Conservation (phyloP, 148 eudicot species). For the Chenopodium berlandieri region DNA sequence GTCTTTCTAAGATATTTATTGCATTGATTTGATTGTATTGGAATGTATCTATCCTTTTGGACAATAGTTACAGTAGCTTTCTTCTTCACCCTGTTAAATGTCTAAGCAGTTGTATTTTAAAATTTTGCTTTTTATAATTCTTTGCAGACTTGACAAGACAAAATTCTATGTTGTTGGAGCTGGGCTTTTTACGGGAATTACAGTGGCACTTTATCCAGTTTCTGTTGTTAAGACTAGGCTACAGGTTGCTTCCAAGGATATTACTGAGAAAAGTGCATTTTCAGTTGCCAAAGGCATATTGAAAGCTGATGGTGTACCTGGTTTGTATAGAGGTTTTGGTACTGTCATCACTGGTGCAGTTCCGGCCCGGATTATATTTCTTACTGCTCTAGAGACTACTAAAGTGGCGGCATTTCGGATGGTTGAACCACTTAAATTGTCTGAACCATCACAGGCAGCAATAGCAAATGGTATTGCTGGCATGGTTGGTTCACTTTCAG, state of each 20-base stretch:
- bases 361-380: slow-evolving; percentile 86
- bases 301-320: slow-evolving; percentile 84
- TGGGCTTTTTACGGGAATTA: slow-evolving; percentile 86
- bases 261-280: slow-evolving; percentile 67
- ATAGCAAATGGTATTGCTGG: slow-evolving; percentile 96
- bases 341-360: slow-evolving; percentile 92
- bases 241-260: slow-evolving; percentile 81
- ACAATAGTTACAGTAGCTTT: not conserved
- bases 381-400: slow-evolving; percentile 92
- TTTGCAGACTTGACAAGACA: slow-evolving; percentile 92
- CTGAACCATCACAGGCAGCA: slow-evolving; percentile 91
- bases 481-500: slow-evolving; percentile 76
- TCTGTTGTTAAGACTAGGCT: slow-evolving; percentile 91
- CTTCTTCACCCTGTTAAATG: not conserved
- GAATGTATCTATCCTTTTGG: not conserved
- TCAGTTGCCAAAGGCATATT: slow-evolving; percentile 68
- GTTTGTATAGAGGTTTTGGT: slow-evolving; percentile 97
- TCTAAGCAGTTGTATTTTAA: not conserved
- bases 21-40: not conserved
- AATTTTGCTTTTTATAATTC: slow-evolving; percentile 13
- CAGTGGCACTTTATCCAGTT: slow-evolving; percentile 88
- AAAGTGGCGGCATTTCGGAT: slow-evolving; percentile 77
- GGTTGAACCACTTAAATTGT: slow-evolving; percentile 75
- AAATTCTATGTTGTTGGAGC: slow-evolving; percentile 97
- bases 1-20: not conserved